These are phyloP conservation scores for Exidia glandulosa DNA, from an alignment of 768 basidiomycete species.

Conservation along the genomic window DNA sequence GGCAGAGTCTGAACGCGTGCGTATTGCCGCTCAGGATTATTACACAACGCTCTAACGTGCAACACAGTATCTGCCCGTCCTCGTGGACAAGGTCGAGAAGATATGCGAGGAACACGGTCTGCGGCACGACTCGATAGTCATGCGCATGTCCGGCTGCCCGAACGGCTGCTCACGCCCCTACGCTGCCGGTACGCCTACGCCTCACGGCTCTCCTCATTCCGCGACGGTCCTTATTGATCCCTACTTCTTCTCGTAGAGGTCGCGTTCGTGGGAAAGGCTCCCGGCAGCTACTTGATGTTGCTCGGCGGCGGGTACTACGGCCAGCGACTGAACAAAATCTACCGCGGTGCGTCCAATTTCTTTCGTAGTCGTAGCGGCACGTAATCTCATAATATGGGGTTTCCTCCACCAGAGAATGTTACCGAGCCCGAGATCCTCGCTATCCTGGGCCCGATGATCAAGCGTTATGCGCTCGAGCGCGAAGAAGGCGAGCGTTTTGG, in stretches of 20 bases:
- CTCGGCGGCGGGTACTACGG: constrained; percentile 94
- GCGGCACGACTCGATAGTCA: constrained; percentile 88
- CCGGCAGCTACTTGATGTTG: constrained; percentile 85
- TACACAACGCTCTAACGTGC: neutral
- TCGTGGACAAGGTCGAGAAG: constrained; percentile 90
- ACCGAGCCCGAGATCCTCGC: constrained; percentile 86
- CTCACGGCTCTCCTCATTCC: neutral
- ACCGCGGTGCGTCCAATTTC: constrained; percentile 46
- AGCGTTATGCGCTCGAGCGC: constrained; percentile 80
- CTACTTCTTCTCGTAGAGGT: constrained; percentile 45
- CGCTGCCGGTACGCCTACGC: constrained; percentile 51
- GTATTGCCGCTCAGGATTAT: constrained; percentile 12
- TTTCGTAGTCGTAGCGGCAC: neutral
- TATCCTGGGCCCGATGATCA: constrained; percentile 89
- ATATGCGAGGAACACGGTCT: constrained; percentile 90
- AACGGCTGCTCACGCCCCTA: constrained; percentile 93
- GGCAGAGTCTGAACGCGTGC: constrained; percentile 64
- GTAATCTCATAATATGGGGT: too few species aligned
- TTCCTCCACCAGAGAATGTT: constrained; percentile 53
- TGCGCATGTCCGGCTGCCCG: constrained; percentile 98
- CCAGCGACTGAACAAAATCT: constrained; percentile 92
- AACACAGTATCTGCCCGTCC: constrained; percentile 73
- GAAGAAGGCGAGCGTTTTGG: constrained; percentile 86
- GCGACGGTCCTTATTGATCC: neutral
- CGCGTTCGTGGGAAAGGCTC: constrained; percentile 94